Conservation (phyloP, 108 stramenopile species). For the Licmophora abbreviata region DNA sequence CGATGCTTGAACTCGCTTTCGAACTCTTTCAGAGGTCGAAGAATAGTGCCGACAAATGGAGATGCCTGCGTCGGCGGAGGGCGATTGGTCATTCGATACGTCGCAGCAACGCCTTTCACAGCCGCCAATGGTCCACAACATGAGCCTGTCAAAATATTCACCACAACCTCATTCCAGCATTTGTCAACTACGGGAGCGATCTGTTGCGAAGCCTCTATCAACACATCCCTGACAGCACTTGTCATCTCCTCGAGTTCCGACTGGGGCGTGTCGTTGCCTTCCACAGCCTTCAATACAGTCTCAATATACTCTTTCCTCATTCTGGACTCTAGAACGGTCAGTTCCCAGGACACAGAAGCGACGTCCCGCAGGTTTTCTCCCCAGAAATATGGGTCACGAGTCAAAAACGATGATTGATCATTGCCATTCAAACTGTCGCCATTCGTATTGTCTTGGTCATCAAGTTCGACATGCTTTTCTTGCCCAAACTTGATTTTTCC, state of each 20-base stretch:
- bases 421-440: conserved; percentile 9
- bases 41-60: conserved; percentile 68
- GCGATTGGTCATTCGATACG: conserved; percentile 87
- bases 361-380: conserved; percentile 65
- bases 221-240: conserved; percentile 39
- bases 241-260: conserved; percentile 39
- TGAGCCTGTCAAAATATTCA: conserved; percentile 52
- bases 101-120: conserved; percentile 88
- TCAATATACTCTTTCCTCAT: conserved; percentile 61
- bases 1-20: conserved; percentile 39
- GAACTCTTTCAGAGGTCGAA: conserved; percentile 76
- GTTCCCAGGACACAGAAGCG: conserved; percentile 79
- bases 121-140: conserved; percentile 70
- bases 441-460: conserved; percentile 6
- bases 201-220: conserved; percentile 54
- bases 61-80: conserved; percentile 80
- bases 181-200: conserved; percentile 57
- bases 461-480: conserved; percentile 5
- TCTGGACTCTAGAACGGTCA: conserved; percentile 61
- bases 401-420: conserved; percentile 4
- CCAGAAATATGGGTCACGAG: conserved; percentile 57
- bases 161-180: conserved; percentile 77
- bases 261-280: conserved; percentile 16
- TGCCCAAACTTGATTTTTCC: conserved; percentile 70
- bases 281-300: conserved; percentile 33